Evolutionary conservation across 768 basidiomycete genomes (phyloP).

Genomic region (Rhizopogon salebrosus): DNA sequence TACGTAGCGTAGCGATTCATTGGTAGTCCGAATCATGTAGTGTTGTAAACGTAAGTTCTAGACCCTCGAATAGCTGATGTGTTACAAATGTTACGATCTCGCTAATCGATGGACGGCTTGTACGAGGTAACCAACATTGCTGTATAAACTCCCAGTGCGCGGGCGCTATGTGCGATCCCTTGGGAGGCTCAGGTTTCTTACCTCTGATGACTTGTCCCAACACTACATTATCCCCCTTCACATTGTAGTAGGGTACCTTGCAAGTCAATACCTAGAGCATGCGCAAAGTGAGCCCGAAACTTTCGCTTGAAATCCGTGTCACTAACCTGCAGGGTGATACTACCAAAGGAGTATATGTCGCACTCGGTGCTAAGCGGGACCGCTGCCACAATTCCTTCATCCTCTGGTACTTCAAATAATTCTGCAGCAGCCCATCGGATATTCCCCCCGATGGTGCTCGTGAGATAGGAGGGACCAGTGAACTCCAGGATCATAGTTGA

Average conservation of each 20-base stretch:
- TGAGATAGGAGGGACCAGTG: conserved; percentile 13
- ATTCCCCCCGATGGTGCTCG: conserved; percentile 24
- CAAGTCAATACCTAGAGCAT: neutral
- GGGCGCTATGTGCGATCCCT: neutral
- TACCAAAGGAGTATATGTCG: conserved; percentile 43
- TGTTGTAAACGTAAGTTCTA: too few relatives aligned
- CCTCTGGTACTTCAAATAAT: conserved; percentile 17
- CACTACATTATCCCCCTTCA: conserved; percentile 2
- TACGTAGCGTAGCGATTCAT: too few relatives aligned
- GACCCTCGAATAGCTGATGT: too few relatives aligned
- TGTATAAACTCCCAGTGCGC: conserved; percentile 5
- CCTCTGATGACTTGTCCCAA: neutral
- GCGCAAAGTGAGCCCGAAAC: neutral
- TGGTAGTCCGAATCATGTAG: neutral
- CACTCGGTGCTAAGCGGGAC: conserved; percentile 17
- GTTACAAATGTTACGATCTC: too few relatives aligned
- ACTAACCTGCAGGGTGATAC: conserved; percentile 25
- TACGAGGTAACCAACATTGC: conserved; percentile 13
- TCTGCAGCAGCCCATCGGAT: conserved; percentile 39
- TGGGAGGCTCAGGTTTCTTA: neutral
- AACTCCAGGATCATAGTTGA: conserved; percentile 33
- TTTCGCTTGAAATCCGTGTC: conserved; percentile 20
- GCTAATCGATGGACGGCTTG: too few relatives aligned
- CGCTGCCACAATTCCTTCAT: neutral
- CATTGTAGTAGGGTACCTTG: neutral